A percentile compares a stretch with the other conserved stretches of the same genome.
Conservation (phyloP, 176 grass and related monocot genomes). For the Phragmites australis region DNA sequence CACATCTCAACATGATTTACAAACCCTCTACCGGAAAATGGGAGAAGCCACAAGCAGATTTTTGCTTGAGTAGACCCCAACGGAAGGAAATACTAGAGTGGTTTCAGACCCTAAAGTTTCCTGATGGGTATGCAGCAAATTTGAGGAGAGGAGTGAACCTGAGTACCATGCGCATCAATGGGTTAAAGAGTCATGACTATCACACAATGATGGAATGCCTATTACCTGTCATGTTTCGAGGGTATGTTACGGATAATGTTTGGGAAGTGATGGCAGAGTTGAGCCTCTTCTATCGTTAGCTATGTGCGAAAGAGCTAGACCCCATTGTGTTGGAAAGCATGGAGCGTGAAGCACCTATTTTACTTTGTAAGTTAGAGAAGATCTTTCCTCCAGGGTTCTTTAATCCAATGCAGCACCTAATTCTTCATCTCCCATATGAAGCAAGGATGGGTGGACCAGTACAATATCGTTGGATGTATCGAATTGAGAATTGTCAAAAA, state of each 20-base stretch:
- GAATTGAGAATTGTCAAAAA: not conserved
- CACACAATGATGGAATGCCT: constrained; percentile 7
- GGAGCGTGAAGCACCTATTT: not conserved
- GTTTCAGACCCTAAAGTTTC: not conserved
- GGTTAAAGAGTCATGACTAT: constrained; percentile 10
- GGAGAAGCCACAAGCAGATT: not conserved
- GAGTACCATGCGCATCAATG: not conserved
- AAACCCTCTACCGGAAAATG: not conserved
- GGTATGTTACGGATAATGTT: not conserved
- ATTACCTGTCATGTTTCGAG: not conserved
- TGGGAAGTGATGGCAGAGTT: not conserved
- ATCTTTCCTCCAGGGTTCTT: constrained; percentile 3
- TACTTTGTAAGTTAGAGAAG: not conserved
- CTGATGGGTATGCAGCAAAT: constrained; percentile 10
- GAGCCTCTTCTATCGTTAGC: not conserved
- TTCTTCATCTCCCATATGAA: constrained; percentile 6
- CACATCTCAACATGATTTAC: not conserved
- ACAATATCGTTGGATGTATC: not conserved
- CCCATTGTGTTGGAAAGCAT: not conserved
- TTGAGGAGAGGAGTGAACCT: not conserved
- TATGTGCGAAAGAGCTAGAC: constrained; percentile 12
- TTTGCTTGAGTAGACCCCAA: not conserved
- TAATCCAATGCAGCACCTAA: constrained; percentile 1
- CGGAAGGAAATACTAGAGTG: not conserved
- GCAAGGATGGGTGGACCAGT: not conserved